phyloP scores from a whole-genome alignment of 2,329 filamentous ascomycete genomes.

The Cyphellophora attinorum region DNA sequence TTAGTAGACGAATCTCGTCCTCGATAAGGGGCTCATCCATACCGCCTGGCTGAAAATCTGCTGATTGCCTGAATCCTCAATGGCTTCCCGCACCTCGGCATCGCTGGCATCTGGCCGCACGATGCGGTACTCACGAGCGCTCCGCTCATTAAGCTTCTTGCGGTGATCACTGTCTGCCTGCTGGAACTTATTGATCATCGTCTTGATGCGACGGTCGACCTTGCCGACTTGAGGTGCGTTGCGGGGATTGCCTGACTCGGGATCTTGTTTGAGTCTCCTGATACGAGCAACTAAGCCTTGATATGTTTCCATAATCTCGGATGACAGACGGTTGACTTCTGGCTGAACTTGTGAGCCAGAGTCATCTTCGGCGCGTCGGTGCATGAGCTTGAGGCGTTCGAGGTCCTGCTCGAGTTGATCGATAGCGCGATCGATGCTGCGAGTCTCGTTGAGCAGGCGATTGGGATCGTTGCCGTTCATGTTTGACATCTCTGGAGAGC shows the following conservation, averaged over 20 bases:
- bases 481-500: constrained; percentile 36
- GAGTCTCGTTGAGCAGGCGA: constrained; percentile 74
- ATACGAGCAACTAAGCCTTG: constrained; percentile 69
- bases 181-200: constrained; percentile 73
- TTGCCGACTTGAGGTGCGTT: constrained; percentile 74
- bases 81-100: constrained; percentile 65
- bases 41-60: constrained; percentile 81
- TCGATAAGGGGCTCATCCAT: constrained; percentile 21
- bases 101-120: constrained; percentile 74
- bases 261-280: constrained; percentile 71
- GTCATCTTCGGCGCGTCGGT: constrained; percentile 40
- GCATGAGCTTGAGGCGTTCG: constrained; percentile 59
- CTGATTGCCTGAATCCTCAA: constrained; percentile 58
- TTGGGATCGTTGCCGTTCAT: constrained; percentile 50
- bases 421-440: constrained; percentile 68
- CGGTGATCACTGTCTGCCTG: constrained; percentile 70
- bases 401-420: constrained; percentile 64
- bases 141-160: constrained; percentile 70
- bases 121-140: constrained; percentile 83
- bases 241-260: constrained; percentile 61
- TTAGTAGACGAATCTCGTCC: constrained; percentile 2
- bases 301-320: constrained; percentile 76
- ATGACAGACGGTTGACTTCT: constrained; percentile 62
- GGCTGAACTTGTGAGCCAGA: constrained; percentile 61
- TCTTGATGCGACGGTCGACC: constrained; percentile 69